Evolutionary conservation across 768 basidiomycete genomes (phyloP).

Genomic region (Naganishia vaughanmartiniae): DNA sequence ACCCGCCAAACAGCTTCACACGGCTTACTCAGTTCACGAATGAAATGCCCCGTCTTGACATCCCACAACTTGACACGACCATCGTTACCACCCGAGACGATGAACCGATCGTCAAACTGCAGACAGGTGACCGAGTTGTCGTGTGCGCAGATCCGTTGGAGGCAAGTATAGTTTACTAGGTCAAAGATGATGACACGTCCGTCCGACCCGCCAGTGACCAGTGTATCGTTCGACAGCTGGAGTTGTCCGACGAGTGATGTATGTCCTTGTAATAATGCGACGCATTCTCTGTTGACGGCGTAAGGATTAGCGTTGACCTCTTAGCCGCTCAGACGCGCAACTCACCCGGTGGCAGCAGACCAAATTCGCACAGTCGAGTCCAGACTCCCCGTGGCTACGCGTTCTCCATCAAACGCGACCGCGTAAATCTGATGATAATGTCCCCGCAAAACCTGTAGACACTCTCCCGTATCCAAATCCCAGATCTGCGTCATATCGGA

Average conservation of each 20-base stretch:
- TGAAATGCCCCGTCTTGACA: slow-evolving; percentile 61
- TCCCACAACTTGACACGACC: slow-evolving; percentile 63
- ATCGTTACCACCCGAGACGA: slow-evolving; percentile 74
- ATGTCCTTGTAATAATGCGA: slow-evolving; percentile 84
- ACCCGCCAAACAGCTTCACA: slow-evolving; percentile 79
- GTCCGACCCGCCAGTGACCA: slow-evolving; percentile 83
- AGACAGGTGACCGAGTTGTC: slow-evolving; percentile 79
- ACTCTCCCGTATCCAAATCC: slow-evolving; percentile 85
- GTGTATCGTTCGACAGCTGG: slow-evolving; percentile 64
- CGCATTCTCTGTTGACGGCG: slow-evolving; percentile 61
- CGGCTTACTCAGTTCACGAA: slow-evolving; percentile 72
- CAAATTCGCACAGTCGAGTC: slow-evolving; percentile 92
- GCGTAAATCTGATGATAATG: slow-evolving; percentile 87
- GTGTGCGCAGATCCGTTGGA: slow-evolving; percentile 74
- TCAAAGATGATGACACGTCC: slow-evolving; percentile 77
- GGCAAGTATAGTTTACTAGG: slow-evolving; percentile 53
- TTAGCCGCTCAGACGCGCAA: slow-evolving; percentile 18
- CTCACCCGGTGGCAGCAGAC: slow-evolving; percentile 80
- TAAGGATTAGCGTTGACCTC: background rate
- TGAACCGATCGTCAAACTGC: slow-evolving; percentile 77
- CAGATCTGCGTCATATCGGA: slow-evolving; percentile 62
- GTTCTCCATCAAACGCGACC: slow-evolving; percentile 81
- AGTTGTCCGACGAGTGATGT: slow-evolving; percentile 89
- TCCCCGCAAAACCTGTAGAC: slow-evolving; percentile 73
- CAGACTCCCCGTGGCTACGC: slow-evolving; percentile 79